These are phyloP conservation scores for Liriodendron chinense DNA, from an alignment of 164 flowering plant species.

Conservation along the genomic window DNA sequence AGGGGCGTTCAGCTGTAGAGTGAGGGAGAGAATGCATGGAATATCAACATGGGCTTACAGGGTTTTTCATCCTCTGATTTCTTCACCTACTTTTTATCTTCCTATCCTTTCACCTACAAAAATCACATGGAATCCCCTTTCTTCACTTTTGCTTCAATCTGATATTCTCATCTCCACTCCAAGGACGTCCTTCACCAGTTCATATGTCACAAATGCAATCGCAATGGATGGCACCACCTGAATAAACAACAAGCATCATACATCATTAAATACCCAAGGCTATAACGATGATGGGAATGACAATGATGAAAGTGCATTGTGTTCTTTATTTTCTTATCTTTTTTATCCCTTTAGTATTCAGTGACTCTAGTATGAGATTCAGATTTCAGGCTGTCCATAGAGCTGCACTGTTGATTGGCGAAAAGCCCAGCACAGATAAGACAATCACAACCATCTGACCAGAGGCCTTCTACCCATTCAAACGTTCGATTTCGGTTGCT, in stretches of 20 bases:
- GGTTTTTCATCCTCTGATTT: not conserved
- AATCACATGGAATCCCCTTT: conserved; percentile 5
- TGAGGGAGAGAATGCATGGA: conserved; percentile 10
- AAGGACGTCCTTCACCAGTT: conserved; percentile 74
- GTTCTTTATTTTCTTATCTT: not conserved
- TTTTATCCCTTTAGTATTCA: too few relatives aligned
- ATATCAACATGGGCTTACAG: conserved; percentile 7
- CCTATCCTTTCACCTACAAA: conserved; percentile 23
- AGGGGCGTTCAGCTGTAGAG: not conserved
- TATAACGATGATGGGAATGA: not conserved
- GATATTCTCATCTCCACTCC: conserved; percentile 93
- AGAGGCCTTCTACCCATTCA: too few relatives aligned
- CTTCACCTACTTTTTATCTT: not conserved
- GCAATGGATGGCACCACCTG: conserved; percentile 99
- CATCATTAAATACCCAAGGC: not conserved
- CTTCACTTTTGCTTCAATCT: conserved; percentile 40
- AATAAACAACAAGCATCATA: not conserved
- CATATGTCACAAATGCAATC: conserved; percentile 92
- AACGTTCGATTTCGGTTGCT: too few relatives aligned
- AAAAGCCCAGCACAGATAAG: too few relatives aligned
- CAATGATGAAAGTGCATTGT: not conserved
- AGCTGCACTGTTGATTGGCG: too few relatives aligned
- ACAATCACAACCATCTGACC: too few relatives aligned
- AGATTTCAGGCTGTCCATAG: too few relatives aligned
- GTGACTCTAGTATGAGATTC: too few relatives aligned